A percentile compares a stretch with the other conserved stretches of the same genome.
phyloP scores from a whole-genome alignment of 352 stramenopile genomes.

The Stephanocyclus meneghinianus region DNA sequence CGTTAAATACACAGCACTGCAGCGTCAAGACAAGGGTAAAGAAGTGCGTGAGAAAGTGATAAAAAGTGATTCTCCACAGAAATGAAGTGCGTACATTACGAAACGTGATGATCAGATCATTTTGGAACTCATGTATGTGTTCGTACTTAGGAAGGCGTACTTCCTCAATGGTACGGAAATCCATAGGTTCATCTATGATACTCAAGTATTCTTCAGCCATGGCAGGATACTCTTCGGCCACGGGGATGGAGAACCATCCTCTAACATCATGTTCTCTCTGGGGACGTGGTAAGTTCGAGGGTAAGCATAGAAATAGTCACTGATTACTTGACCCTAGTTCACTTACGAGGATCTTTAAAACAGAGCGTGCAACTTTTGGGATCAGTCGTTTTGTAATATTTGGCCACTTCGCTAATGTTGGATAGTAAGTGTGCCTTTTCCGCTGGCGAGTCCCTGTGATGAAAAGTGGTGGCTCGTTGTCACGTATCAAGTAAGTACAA shows the following conservation, averaged over 20 bases:
- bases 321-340: background rate
- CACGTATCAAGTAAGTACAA: background rate
- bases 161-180: slow-evolving; percentile 75
- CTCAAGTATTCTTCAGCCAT: slow-evolving; percentile 56
- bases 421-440: slow-evolving; percentile 26
- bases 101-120: slow-evolving; percentile 72
- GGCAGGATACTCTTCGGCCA: slow-evolving; percentile 59
- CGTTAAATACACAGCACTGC: slow-evolving; percentile 71
- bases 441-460: background rate
- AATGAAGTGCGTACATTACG: slow-evolving; percentile 42
- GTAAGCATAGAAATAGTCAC: slow-evolving; percentile 10
- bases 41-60: background rate
- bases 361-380: slow-evolving; percentile 27
- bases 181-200: slow-evolving; percentile 65
- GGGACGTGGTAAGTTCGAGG: background rate
- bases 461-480: background rate
- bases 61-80: background rate
- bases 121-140: slow-evolving; percentile 63
- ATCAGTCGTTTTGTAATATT: slow-evolving; percentile 54
- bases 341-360: slow-evolving; percentile 57
- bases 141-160: slow-evolving; percentile 61
- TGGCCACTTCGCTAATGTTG: slow-evolving; percentile 51
- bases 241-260: slow-evolving; percentile 56
- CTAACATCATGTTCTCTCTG: slow-evolving; percentile 52
- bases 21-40: background rate